Percentiles rank a stretch among this genome's conserved stretches.
Conservation (phyloP, 345 rosid genomes). For the Ailanthus altissimus region DNA sequence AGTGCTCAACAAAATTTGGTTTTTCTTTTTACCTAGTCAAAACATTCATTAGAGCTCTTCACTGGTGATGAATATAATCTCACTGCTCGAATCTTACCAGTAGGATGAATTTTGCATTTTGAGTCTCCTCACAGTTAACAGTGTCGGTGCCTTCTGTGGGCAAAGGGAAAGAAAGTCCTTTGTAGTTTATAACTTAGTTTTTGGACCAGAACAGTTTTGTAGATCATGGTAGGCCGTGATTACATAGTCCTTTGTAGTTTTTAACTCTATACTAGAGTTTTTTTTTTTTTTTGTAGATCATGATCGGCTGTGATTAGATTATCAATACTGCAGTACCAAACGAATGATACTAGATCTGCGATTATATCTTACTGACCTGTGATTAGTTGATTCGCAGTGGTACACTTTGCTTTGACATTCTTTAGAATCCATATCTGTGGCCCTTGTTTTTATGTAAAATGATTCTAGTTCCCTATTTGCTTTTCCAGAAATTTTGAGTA, state of each 20-base stretch:
- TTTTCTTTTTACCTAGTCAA: background rate
- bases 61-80: background rate
- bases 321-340: no score
- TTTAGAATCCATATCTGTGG: no score
- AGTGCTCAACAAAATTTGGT: background rate
- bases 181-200: background rate
- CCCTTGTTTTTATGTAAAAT: no score
- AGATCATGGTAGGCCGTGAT: background rate
- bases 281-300: background rate
- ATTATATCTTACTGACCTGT: no score
- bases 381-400: no score
- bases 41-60: background rate
- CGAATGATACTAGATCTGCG: no score
- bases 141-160: background rate
- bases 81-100: background rate
- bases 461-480: background rate
- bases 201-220: background rate
- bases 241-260: background rate
- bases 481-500: background rate
- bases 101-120: background rate
- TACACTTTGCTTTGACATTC: no score
- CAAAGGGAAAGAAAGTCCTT: background rate
- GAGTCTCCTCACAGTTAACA: background rate
- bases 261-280: background rate
- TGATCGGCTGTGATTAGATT: no score